Percentiles rank a stretch among this genome's conserved stretches.
Evolutionary conservation across 345 rosid species (phyloP).

Genomic region (Camelina sativa): DNA sequence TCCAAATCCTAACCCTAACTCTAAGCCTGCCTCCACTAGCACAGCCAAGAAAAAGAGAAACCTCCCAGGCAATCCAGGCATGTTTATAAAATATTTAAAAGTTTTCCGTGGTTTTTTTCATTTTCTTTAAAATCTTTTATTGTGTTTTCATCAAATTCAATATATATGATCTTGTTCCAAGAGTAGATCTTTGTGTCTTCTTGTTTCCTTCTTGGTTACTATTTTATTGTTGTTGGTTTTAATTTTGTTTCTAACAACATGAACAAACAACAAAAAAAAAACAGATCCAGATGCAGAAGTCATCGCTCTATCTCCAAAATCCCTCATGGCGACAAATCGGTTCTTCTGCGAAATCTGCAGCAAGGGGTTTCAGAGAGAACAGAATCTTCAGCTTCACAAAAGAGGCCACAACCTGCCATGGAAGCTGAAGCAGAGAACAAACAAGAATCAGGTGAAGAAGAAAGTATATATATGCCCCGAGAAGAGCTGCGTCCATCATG

Average conservation of each 20-base stretch:
- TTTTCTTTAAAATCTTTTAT: background rate
- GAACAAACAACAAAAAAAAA: background rate
- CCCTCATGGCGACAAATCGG: slow-evolving; percentile 76
- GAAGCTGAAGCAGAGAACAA: slow-evolving; percentile 71
- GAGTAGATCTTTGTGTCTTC: slow-evolving; percentile 3
- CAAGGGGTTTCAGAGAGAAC: slow-evolving; percentile 84
- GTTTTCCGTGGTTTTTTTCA: background rate
- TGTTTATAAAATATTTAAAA: slow-evolving; percentile 6
- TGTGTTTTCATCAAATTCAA: background rate
- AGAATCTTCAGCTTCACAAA: slow-evolving; percentile 77
- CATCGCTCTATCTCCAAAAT: slow-evolving; percentile 75
- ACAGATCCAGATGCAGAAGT: slow-evolving; percentile 93
- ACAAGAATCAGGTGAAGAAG: slow-evolving; percentile 57
- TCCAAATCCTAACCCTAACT: slow-evolving; percentile 54
- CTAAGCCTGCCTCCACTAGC: slow-evolving; percentile 47
- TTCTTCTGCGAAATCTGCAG: slow-evolving; percentile 79
- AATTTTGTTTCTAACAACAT: slow-evolving; percentile 12
- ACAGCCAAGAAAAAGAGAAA: slow-evolving; percentile 60
- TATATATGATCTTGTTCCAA: background rate
- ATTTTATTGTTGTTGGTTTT: background rate
- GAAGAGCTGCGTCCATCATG: slow-evolving; percentile 70
- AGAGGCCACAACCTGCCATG: slow-evolving; percentile 89
- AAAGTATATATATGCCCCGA: slow-evolving; percentile 82
- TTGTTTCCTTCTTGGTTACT: background rate
- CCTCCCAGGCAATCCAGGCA: slow-evolving; percentile 73